A percentile compares a stretch with the other conserved stretches of the same genome.
Conservation (phyloP, 2,329 filamentous ascomycete species). For the Penicillium hesseltinei region DNA sequence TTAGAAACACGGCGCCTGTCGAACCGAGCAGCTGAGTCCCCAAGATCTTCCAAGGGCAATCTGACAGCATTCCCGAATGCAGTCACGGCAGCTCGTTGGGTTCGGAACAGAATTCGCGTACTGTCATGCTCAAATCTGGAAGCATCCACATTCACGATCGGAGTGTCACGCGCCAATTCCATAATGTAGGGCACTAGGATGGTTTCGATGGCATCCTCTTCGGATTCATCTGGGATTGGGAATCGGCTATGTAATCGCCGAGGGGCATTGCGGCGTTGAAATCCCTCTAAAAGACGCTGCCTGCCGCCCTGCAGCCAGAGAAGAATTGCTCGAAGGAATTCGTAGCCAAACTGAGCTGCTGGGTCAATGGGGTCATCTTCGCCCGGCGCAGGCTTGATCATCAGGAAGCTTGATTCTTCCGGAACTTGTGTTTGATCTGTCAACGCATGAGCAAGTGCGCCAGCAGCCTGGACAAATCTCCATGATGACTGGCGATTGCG, state of each 20-base stretch:
- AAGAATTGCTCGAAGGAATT: constrained; percentile 63
- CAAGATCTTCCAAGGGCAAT: constrained; percentile 53
- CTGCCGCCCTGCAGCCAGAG: constrained; percentile 62
- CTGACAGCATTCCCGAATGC: constrained; percentile 56
- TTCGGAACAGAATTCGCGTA: constrained; percentile 51
- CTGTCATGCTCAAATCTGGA: constrained; percentile 59
- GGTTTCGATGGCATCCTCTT: constrained; percentile 55
- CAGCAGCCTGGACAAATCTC: constrained; percentile 62
- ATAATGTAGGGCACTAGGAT: constrained; percentile 60
- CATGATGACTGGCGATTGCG: constrained; percentile 55
- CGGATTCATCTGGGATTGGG: constrained; percentile 53
- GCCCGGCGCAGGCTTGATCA: constrained; percentile 48
- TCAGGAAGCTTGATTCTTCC: constrained; percentile 41
- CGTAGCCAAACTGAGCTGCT: constrained; percentile 59
- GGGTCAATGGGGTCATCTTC: constrained; percentile 41
- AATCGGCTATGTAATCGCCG: constrained; percentile 46
- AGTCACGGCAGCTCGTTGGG: constrained; percentile 55
- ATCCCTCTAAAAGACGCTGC: constrained; percentile 55
- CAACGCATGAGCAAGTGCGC: constrained; percentile 56
- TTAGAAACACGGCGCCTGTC: constrained; percentile 21
- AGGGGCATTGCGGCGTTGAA: constrained; percentile 48
- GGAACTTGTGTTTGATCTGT: constrained; percentile 52
- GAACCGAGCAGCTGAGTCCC: constrained; percentile 36
- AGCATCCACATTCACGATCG: constrained; percentile 56
- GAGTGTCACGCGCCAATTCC: constrained; percentile 50